These are phyloP conservation scores for Microdochium trichocladiopsis DNA, from an alignment of 2,329 filamentous ascomycete species.

Conservation along the genomic window DNA sequence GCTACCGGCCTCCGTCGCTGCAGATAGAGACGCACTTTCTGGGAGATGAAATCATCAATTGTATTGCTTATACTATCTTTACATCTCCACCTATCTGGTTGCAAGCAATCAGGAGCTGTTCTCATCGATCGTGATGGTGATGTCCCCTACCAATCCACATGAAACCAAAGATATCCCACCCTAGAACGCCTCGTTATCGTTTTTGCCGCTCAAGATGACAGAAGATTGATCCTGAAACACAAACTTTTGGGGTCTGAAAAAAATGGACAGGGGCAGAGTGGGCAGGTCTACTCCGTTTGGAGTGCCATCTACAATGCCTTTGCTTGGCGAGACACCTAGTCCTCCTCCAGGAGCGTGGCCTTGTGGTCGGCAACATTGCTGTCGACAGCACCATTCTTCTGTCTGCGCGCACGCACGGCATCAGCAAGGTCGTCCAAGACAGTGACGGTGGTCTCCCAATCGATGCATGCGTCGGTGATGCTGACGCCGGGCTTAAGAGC, in stretches of 20 bases:
- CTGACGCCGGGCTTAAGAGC: conserved; percentile 82
- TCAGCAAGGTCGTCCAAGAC: conserved; percentile 80
- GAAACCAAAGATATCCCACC: background rate
- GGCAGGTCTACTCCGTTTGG: too few species aligned
- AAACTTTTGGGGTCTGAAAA: background rate
- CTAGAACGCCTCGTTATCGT: background rate
- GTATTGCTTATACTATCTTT: too few species aligned
- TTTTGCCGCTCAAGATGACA: background rate
- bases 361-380: conserved; percentile 22
- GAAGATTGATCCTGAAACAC: background rate
- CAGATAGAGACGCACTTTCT: too few species aligned
- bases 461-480: conserved; percentile 94
- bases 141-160: background rate
- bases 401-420: conserved; percentile 71
- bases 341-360: conserved; percentile 44
- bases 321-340: conserved; percentile 21
- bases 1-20: too few species aligned
- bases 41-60: too few species aligned
- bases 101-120: too few species aligned
- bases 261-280: too few species aligned
- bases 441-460: conserved; percentile 78
- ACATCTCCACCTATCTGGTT: too few species aligned
- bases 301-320: background rate
- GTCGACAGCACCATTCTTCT: conserved; percentile 31
- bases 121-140: too few species aligned